phyloP scores from a whole-genome alignment of 176 grass and related monocot genomes.

The Avena atlantica region DNA sequence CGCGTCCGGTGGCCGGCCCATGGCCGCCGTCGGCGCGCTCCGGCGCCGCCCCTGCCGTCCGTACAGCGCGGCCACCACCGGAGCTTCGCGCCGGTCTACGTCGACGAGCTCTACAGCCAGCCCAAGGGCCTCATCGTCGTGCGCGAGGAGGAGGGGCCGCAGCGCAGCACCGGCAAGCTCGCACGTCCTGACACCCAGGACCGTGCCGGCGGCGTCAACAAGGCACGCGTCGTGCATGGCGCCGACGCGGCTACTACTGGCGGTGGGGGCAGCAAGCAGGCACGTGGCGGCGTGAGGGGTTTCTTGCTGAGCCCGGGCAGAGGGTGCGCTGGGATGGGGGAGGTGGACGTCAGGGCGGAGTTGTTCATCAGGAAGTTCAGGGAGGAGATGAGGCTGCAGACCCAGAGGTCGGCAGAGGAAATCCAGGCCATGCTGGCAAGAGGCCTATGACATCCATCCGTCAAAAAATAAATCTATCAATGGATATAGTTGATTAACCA shows the following conservation, averaged over 20 bases:
- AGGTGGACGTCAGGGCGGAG: conserved; percentile 76
- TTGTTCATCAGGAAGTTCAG: conserved; percentile 81
- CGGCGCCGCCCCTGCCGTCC: background rate
- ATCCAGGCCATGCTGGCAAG: conserved; percentile 63
- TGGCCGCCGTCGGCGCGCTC: background rate
- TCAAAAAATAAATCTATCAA: no score
- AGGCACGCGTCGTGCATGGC: background rate
- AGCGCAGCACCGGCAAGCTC: background rate
- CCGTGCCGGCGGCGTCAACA: background rate
- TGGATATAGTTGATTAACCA: background rate
- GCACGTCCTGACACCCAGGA: background rate
- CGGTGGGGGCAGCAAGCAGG: background rate
- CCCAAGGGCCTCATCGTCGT: conserved; percentile 10
- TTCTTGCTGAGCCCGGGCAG: conserved; percentile 40
- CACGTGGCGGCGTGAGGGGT: conserved; percentile 12
- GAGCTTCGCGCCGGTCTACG: conserved; percentile 55
- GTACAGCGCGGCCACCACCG: conserved; percentile 12
- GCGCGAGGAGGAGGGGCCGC: background rate
- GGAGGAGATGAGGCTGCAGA: conserved; percentile 90
- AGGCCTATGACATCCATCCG: conserved; percentile 40
- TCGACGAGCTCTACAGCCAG: conserved; percentile 68
- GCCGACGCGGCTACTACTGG: background rate
- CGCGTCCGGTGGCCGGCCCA: background rate
- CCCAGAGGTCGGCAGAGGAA: conserved; percentile 65
- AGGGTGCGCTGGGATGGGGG: conserved; percentile 42